phyloP scores from a whole-genome alignment of 2,329 filamentous ascomycete genomes.

The Rutstroemia sp. region DNA sequence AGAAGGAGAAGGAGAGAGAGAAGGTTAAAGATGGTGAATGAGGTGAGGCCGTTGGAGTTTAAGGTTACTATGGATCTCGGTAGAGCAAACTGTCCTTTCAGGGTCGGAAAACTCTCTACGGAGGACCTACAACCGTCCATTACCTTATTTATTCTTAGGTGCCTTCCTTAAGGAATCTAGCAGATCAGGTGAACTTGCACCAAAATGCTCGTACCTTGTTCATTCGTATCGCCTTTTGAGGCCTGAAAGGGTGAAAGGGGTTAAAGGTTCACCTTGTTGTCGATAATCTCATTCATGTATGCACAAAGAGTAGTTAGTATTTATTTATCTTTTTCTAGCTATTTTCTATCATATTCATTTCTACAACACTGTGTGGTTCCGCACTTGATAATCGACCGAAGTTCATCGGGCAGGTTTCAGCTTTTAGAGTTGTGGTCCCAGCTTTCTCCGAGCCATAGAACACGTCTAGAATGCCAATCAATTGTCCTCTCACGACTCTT shows the following conservation, averaged over 20 bases:
- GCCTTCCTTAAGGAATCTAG: no score
- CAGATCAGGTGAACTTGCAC: no score
- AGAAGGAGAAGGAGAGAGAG: slow-evolving; percentile 8
- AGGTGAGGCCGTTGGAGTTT: not conserved
- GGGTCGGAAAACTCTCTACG: not conserved
- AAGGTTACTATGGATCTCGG: slow-evolving; percentile 4
- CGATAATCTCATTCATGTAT: not conserved
- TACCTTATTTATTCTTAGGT: no score
- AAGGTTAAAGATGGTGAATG: slow-evolving; percentile 1
- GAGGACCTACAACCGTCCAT: no score
- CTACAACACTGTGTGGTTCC: not conserved
- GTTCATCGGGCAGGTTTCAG: not conserved
- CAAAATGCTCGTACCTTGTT: no score
- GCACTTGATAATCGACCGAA: not conserved
- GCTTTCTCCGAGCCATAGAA: not conserved
- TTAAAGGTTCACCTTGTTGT: not conserved
- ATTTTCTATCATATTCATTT: not conserved
- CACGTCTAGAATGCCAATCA: not conserved
- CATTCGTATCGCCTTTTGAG: no score
- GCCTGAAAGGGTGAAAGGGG: no score
- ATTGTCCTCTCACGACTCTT: not conserved
- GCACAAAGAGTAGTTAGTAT: no score
- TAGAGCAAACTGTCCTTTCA: slow-evolving; percentile 8
- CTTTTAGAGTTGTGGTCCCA: not conserved
- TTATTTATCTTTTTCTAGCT: not conserved